Evolutionary conservation across 108 stramenopile genomes (phyloP), one percentile per base, ranked within the genome.

Genomic region (Cafeteria roenbergensis): DNA sequence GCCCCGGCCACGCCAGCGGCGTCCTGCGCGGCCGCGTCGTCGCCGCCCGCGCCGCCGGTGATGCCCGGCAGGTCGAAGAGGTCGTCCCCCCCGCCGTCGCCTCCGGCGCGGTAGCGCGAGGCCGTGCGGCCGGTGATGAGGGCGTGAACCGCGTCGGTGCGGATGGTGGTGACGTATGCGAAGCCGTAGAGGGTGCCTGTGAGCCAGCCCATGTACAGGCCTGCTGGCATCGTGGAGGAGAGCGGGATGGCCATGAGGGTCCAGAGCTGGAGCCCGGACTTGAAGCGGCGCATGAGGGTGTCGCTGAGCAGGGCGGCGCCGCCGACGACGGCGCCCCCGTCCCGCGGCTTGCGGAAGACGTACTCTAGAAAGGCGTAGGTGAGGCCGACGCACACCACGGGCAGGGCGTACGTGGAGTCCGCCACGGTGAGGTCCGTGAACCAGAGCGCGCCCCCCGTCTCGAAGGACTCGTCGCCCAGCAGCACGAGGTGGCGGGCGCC

Each of bases 401-500:
- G 64, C 24, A 65, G 53, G 22, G n/a, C n/a, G n/a, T 26, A 52
- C 22, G 64, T 65, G 25, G 64, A 21, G 54, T 65, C 64, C 20
- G 64, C 21, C 26, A 52, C 17, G 25, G 53, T 65, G 34, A 65
- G 34, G 26, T 65, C 64, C 50, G 8, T 1, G 26, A 65, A 65
- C 64, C 64, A 65, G 21, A 65, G n/a, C 53, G n/a, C 2, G 34
- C 64, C 64, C 20, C 50, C 64, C 2, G 54, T 65, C n/a, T 61
- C 59, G 29, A 28, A 61, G 24, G 59, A 61, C n/a, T 61, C 59
- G 30, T 61, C 59, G 20, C 59, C 59, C 59, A 32, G 8, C 29
- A 61, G 34, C 59, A 61, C 59, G 20, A 61, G 59, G 37, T 61
- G 59, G 17, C 59, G 17, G 24, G 59, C 59, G 24, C 59, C 59